Evolutionary conservation across 495 filamentous ascomycete genomes (phyloP).

Genomic region (Trichoderma virens): DNA sequence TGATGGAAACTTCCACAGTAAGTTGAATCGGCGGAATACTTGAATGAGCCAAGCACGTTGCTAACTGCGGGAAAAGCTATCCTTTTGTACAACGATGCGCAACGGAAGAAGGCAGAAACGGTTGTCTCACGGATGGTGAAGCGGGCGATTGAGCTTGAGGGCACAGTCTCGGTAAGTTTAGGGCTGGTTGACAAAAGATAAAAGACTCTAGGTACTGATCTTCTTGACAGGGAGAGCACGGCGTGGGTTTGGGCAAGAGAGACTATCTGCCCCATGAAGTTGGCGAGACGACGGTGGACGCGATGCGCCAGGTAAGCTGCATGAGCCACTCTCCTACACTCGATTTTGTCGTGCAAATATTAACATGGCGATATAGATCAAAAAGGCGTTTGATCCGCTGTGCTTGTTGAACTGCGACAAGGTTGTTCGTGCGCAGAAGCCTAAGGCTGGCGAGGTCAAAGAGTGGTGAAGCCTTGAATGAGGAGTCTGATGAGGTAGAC

Average conservation of each 20-base stretch:
- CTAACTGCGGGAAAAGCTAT: slow-evolving; percentile 44
- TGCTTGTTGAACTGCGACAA: slow-evolving; percentile 78
- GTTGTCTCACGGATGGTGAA: slow-evolving; percentile 79
- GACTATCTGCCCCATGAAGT: slow-evolving; percentile 73
- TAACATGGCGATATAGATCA: slow-evolving; percentile 35
- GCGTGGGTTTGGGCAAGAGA: slow-evolving; percentile 72
- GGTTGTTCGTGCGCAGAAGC: slow-evolving; percentile 56
- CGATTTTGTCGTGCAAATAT: background rate
- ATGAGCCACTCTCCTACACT: background rate
- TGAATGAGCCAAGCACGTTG: background rate
- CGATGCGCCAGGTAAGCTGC: slow-evolving; percentile 62
- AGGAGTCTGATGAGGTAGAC: background rate
- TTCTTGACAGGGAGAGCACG: slow-evolving; percentile 57
- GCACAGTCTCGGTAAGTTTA: slow-evolving; percentile 59
- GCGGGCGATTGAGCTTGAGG: slow-evolving; percentile 73
- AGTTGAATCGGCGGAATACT: slow-evolving; percentile 14
- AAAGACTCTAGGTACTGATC: background rate
- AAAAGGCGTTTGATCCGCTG: slow-evolving; percentile 67
- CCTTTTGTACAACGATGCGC: slow-evolving; percentile 59
- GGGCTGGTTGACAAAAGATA: background rate
- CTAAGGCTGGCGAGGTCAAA: slow-evolving; percentile 41
- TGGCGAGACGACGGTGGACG: slow-evolving; percentile 62
- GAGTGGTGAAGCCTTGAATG: slow-evolving; percentile 46
- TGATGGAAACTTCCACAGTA: slow-evolving; percentile 80
- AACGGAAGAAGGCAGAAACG: slow-evolving; percentile 56